phyloP scores from a whole-genome alignment of 2,329 filamentous ascomycete genomes.

The Epichloe brachyelytri region DNA sequence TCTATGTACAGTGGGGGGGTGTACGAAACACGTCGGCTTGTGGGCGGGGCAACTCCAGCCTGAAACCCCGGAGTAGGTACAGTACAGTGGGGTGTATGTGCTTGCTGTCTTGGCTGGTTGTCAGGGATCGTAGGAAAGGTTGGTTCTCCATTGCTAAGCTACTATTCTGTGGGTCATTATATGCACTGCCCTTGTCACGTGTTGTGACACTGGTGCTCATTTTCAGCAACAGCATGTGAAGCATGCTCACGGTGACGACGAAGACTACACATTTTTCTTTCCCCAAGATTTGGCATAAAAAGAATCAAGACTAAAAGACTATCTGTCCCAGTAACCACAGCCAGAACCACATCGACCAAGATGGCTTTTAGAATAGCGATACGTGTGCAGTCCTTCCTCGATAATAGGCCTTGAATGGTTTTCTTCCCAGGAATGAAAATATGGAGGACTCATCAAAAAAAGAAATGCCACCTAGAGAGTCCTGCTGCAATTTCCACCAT shows the following conservation, averaged over 20 bases:
- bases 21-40: background rate
- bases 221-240: background rate
- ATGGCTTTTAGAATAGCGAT: constrained; percentile 3
- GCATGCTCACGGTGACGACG: background rate
- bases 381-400: background rate
- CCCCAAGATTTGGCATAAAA: background rate
- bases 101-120: too few relatives aligned
- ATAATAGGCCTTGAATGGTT: background rate
- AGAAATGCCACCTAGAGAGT: constrained; percentile 8
- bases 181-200: too few relatives aligned
- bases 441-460: constrained; percentile 18
- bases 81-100: too few relatives aligned
- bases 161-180: too few relatives aligned
- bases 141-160: too few relatives aligned
- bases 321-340: background rate
- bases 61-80: background rate
- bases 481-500: constrained; percentile 14
- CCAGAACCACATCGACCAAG: background rate
- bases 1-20: too few relatives aligned
- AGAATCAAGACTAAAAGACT: background rate
- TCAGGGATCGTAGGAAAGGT: too few relatives aligned
- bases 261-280: background rate
- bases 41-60: constrained; percentile 1
- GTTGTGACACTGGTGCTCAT: too few relatives aligned
- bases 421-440: constrained; percentile 4